A percentile compares a stretch with the other conserved stretches of the same genome.
These are phyloP conservation scores for Cystobasidiaceae sp. DNA, from an alignment of 1,284 basidiomycete genomes.

Conservation along the genomic window DNA sequence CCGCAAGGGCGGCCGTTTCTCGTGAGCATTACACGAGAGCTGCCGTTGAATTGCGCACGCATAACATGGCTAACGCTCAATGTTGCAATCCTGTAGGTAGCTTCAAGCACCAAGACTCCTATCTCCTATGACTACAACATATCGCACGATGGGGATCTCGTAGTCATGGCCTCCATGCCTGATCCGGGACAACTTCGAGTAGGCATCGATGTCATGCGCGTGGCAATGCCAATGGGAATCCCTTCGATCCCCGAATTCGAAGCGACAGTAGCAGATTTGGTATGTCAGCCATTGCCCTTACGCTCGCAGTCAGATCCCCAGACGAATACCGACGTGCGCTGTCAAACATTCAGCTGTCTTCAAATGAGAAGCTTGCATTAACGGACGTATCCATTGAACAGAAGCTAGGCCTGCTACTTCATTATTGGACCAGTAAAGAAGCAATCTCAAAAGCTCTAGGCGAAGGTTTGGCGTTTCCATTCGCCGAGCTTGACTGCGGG, in stretches of 20 bases:
- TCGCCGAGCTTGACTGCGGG: constrained; percentile 5
- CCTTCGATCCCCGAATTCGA: constrained; percentile 9
- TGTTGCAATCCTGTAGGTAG: background rate
- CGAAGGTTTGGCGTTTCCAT: constrained; percentile 16
- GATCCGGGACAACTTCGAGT: background rate
- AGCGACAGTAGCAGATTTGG: constrained; percentile 21
- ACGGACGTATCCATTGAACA: background rate
- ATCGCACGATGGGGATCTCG: constrained; percentile 16
- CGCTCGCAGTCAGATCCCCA: background rate
- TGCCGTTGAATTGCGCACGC: background rate
- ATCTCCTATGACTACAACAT: constrained; percentile 28
- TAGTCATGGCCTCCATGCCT: constrained; percentile 7
- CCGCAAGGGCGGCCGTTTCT: constrained; percentile 14
- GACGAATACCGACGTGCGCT: no score
- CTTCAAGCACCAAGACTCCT: background rate
- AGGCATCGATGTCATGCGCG: constrained; percentile 28
- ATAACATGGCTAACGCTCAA: background rate
- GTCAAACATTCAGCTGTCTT: constrained; percentile 3
- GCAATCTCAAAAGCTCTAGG: constrained; percentile 28
- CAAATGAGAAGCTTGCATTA: constrained; percentile 1
- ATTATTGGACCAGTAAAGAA: constrained; percentile 22
- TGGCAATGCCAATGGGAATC: constrained; percentile 23
- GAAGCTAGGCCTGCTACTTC: constrained; percentile 11
- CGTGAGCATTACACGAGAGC: background rate
- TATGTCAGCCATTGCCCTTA: background rate